A percentile compares a stretch with the other conserved stretches of the same genome.
Evolutionary conservation across 2,329 filamentous ascomycete genomes (phyloP).

Genomic region (Blastomyces parvus): DNA sequence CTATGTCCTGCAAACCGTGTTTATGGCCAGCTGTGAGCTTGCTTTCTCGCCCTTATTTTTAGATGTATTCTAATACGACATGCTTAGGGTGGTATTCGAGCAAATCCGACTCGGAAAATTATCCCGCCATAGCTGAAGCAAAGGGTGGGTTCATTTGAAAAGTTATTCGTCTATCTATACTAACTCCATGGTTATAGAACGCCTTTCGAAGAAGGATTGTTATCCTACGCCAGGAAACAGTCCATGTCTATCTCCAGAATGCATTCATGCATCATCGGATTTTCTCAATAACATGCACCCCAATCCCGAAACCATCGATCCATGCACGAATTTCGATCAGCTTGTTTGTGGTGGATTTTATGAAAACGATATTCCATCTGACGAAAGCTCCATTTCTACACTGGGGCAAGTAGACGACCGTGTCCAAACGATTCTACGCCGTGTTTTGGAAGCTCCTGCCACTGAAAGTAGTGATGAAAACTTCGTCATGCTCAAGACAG

Average conservation of each 20-base stretch:
- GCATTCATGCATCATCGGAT: slow-evolving; percentile 53
- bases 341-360: slow-evolving; percentile 60
- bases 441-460: neutral
- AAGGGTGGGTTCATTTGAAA: neutral
- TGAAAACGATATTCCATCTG: slow-evolving; percentile 55
- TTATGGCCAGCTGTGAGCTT: neutral
- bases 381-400: slow-evolving; percentile 53
- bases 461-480: slow-evolving; percentile 33
- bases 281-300: slow-evolving; percentile 54
- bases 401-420: slow-evolving; percentile 53
- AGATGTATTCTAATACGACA: neutral
- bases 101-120: neutral
- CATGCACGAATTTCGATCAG: slow-evolving; percentile 60
- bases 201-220: neutral
- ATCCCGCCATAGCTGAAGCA: neutral
- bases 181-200: neutral
- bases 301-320: slow-evolving; percentile 53
- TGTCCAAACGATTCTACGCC: slow-evolving; percentile 26
- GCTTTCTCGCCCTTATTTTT: neutral
- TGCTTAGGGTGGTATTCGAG: neutral
- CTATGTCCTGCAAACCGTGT: neutral
- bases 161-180: neutral
- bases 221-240: neutral
- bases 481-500: slow-evolving; percentile 55
- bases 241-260: slow-evolving; percentile 50